These are phyloP conservation scores for Plasmodium billcollinsi DNA, from an alignment of 169 alveolate genomes.

Conservation along the genomic window DNA sequence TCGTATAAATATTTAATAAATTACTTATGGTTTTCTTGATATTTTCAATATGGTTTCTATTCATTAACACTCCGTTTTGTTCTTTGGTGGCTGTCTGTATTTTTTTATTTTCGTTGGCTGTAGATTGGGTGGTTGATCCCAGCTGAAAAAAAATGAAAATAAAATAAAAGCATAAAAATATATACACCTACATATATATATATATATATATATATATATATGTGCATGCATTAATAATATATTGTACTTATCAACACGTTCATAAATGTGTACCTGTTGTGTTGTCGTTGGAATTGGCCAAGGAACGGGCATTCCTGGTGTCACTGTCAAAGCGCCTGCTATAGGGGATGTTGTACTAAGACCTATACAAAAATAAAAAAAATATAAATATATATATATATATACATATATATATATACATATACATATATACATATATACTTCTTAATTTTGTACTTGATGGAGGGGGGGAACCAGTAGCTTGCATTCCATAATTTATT, in stretches of 20 bases:
- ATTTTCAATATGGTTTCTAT: constrained; percentile 74
- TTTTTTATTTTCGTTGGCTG: constrained; percentile 80
- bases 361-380: constrained; percentile 3
- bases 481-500: not conserved
- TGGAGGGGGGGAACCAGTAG: not conserved
- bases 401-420: not conserved
- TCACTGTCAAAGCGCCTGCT: constrained; percentile 89
- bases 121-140: constrained; percentile 81
- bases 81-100: constrained; percentile 80
- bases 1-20: constrained; percentile 40
- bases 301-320: constrained; percentile 93
- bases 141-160: constrained; percentile 45
- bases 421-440: not conserved
- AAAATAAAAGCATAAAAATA: not conserved
- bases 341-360: constrained; percentile 87
- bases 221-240: constrained; percentile 18
- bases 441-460: constrained; percentile 7
- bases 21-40: constrained; percentile 70
- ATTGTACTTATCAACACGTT: not conserved
- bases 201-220: constrained; percentile 6
- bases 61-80: constrained; percentile 82
- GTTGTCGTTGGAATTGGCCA: constrained; percentile 93
- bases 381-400: not conserved
- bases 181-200: not conserved
- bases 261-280: constrained; percentile 80